These are phyloP conservation scores for Tulasnella sp. DNA, from an alignment of 768 basidiomycete genomes.

Conservation along the genomic window DNA sequence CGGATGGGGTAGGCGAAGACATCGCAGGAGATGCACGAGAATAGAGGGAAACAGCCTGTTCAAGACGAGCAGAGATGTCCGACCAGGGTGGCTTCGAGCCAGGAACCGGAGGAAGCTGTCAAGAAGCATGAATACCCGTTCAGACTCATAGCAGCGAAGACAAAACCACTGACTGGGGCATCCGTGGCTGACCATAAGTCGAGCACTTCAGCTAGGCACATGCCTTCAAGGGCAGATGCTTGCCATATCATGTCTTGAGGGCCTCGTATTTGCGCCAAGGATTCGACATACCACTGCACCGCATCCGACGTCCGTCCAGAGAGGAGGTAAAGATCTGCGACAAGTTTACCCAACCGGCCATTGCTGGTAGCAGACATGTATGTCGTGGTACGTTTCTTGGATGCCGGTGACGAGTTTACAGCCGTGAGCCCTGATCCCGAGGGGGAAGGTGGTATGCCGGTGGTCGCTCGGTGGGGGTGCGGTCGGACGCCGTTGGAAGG, in stretches of 20 bases:
- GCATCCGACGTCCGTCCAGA: constrained; percentile 87
- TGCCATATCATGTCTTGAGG: constrained; percentile 86
- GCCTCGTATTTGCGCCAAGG: constrained; percentile 71
- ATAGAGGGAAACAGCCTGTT: constrained; percentile 66
- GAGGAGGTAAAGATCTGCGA: constrained; percentile 86
- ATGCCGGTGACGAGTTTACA: neutral
- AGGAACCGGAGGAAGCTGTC: constrained; percentile 58
- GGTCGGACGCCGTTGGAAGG: constrained; percentile 17
- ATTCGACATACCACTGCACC: constrained; percentile 78
- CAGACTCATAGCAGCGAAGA: constrained; percentile 18
- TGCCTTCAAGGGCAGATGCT: constrained; percentile 82
- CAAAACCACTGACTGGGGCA: constrained; percentile 60
- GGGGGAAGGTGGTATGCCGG: neutral
- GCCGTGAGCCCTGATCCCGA: neutral
- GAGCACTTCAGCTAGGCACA: constrained; percentile 75
- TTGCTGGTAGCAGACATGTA: constrained; percentile 44
- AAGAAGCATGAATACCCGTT: constrained; percentile 25
- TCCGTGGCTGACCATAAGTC: constrained; percentile 84
- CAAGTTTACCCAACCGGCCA: constrained; percentile 83
- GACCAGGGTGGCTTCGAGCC: constrained; percentile 70
- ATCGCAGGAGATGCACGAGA: constrained; percentile 56
- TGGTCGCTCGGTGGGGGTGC: constrained; percentile 50
- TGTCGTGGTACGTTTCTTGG: constrained; percentile 7
- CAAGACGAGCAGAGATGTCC: constrained; percentile 73
- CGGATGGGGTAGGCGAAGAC: constrained; percentile 6